Base-by-base conservation (phyloP, 139 green algal species). In the Chlorella vulgaris region DNA sequence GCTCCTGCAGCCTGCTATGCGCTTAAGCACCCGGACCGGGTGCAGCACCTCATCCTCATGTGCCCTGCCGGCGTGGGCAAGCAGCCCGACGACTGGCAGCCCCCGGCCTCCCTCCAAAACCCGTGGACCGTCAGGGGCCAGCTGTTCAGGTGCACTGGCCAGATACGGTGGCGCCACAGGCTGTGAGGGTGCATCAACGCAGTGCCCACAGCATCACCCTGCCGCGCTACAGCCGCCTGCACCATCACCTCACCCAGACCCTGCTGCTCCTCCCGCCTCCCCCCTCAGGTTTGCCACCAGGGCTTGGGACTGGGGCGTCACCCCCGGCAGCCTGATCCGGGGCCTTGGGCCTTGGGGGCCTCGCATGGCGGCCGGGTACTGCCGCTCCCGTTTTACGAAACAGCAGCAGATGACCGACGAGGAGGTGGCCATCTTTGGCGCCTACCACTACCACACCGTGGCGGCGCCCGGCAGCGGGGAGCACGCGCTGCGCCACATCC, bases 1-100 rank as follows among this genome's bases (percentile, higher is more conserved):
- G 18, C 55, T 58, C 43, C n/a, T 39, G 69, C 69, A 76, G 91
- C 93, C 47, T 82, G 47, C 66, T 98, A 98, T 80, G 93, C 94
- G 13, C 81, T 96, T 67, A 58, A 77, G 7, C 85, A 98, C 83
- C 94, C 94, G 0, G 90, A 97, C 73, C 86, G 92, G 31, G 91
- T 98, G 66, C 7, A 92, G 74, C 93, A 98, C 83, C 89, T 98
- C 24, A 82, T 98, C 58, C 88, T 98, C 19, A 94, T 98, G 24
- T 94, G 89, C 51, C 94, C 94, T 29, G 94, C 93, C 18, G 94
- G 94, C 22, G 78, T 98, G 73, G 91, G 88, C 50, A 77, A 83
- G 29, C 81, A 83, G 65, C 89, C 92, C 0, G 89, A 88, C 29
- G 90, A 92, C 68, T 95, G 89, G 87, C 70, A 91, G 81, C 74